Base-by-base conservation (phyloP, 345 rosid species). In the Salix purpurea region DNA sequence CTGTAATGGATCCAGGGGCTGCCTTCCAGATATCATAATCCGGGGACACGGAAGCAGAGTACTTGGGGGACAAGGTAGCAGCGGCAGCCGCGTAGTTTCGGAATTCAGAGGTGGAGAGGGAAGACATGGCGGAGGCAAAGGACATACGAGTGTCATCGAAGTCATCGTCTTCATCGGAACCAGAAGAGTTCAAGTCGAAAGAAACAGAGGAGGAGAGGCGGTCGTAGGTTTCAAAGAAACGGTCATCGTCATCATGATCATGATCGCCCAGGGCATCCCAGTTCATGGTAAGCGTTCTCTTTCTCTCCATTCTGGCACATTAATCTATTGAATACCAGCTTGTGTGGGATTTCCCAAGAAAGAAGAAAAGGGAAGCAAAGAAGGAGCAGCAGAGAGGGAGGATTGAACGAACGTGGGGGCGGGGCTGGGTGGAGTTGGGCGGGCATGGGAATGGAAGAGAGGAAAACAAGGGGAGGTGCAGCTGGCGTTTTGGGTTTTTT, bases 1-100 rank as follows among this genome's bases (percentile, higher is more conserved):
- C 95, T 1, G 74, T 86, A 1, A 96, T 87, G 28, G 99, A 90
- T 3, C 94, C 94, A 2, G 98, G 99, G 12, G 91, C 89, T n/a
- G 94, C 77, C 96, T 88, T 90, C 97, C 98, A 96, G 15, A 93
- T 70, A 62, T 93, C 86, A 72, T 96, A 96, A 16, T 93, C 89
- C 18, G 86, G 89, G 6, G 83, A 76, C 83, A 46, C 16, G 50
- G 50, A 46, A 46, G 18, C 50, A 46, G 44, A 40, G 44, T 46
- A 12, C 6, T 46, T 14, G 18, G 50, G 50, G 50, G 50, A 46
- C 50, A 46, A 0, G 69, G 76, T 67, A 44, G 86, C 54, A 5
- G 76, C 21, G 12, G 73, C 48, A 4, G 76, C 21, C 7, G 73
- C 48, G 64, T 77, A 70, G 64, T 64, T 81, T 1, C 85, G 86